Base-by-base conservation (phyloP, 305 asterid species). In the Fraxinus xanthoxyloides region DNA sequence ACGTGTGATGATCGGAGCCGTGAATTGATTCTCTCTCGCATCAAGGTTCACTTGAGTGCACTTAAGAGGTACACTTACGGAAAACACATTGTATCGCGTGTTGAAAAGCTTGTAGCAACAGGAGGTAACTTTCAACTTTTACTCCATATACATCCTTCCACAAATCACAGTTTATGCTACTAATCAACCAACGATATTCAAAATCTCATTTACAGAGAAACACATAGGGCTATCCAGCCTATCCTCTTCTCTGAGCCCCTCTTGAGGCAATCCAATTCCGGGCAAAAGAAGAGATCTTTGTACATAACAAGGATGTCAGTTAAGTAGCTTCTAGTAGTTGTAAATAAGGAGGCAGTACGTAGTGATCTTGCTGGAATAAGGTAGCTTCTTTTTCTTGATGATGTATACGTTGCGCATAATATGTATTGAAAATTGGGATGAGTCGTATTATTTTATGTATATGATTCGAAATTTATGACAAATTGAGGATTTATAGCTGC, bases 61-160 rank as follows among this genome's bases (percentile, higher is more conserved):
- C 97, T 95, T 81, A 93, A 93, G 90, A 92, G 84, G 88, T 95
- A 91, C 89, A 93, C 99, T 76, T 95, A 95, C 1, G 98, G 97
- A 4, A 95, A 95, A 81, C 99, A 95, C 82, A 92, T 95, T 78
- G 97, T 95, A 12, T 90, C 98, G 43, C 95, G 94, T 3, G 93
- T 94, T 54, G 98, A 93, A 83, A 93, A 95, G 90, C 99, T 95
- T 80, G 85, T 95, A 26, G 88, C 91, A 24, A 84, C 97, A 21
- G 99, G 95, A 87, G 98, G 98, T 95, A 54, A 86, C 79, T 83
- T 31, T 40, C 1, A 7, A 56, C 10, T 73, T 26, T 24, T 2
- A 24, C 46, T 13, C 63, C 63, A 54, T 5, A 54, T 17, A 19
- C 3, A 13, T 32, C 6, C 51, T 28, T 30, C 61, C 5, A 6